Evolutionary conservation across 2,329 filamentous ascomycete genomes (phyloP).

Genomic region (Colletotrichum liaoningense): DNA sequence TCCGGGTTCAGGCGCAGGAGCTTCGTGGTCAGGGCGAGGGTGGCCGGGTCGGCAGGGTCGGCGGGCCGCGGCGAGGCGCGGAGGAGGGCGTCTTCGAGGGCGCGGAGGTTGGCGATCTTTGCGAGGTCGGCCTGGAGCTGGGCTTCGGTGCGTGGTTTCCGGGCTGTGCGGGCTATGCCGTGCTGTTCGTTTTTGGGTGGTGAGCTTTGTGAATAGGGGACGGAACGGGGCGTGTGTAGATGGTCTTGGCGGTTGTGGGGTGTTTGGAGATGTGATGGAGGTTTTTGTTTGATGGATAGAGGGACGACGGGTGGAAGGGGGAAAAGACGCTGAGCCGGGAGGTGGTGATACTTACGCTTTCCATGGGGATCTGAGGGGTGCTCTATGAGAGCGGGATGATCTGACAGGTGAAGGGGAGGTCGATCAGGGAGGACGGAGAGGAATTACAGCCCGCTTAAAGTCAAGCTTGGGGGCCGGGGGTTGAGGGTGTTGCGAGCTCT

Average conservation of each 20-base stretch:
- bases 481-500: constrained; percentile 26
- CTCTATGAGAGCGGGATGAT: constrained; percentile 16
- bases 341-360: constrained; percentile 41
- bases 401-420: not conserved
- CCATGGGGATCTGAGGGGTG: constrained; percentile 16
- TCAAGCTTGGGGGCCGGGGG: not conserved
- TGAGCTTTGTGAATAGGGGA: constrained; percentile 1
- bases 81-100: constrained; percentile 64
- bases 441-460: not conserved
- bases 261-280: not conserved
- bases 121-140: constrained; percentile 77
- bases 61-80: constrained; percentile 26
- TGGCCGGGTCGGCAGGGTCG: constrained; percentile 55
- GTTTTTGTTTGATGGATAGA: not conserved
- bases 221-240: not conserved
- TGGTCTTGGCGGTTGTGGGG: not conserved
- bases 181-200: constrained; percentile 66
- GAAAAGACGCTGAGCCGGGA: not conserved
- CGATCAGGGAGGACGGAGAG: constrained; percentile 12
- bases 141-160: constrained; percentile 71
- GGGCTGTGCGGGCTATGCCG: constrained; percentile 79
- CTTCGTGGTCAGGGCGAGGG: constrained; percentile 76
- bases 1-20: constrained; percentile 84
- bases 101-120: constrained; percentile 81
- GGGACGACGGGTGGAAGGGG: not conserved